Conservation (phyloP, 768 basidiomycete species). For the Lentinula boryana region DNA sequence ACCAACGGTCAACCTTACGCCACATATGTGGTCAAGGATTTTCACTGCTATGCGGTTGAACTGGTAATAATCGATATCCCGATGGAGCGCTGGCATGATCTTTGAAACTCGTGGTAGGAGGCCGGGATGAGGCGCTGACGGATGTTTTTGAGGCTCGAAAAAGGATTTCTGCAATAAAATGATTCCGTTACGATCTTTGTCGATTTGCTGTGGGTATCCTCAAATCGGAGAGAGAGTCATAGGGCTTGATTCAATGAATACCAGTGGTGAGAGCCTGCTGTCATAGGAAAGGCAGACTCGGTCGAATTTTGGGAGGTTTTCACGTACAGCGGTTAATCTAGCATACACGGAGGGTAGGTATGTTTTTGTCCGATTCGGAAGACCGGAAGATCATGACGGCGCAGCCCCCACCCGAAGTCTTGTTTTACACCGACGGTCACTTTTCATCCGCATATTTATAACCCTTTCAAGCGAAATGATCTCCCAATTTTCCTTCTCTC, state of each 20-base stretch:
- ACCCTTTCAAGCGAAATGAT: not conserved
- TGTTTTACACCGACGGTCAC: not conserved
- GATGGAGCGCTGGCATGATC: not conserved
- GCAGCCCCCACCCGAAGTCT: not conserved
- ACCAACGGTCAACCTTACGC: too few relatives aligned
- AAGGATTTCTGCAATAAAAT: too few relatives aligned
- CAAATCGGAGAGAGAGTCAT: not conserved
- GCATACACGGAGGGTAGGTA: not conserved
- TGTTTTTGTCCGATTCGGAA: not conserved
- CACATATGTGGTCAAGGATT: not conserved
- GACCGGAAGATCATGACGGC: not conserved
- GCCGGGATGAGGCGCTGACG: not conserved
- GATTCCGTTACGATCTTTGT: not conserved
- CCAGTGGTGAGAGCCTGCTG: not conserved
- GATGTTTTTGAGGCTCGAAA: not conserved
- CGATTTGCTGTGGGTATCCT: not conserved
- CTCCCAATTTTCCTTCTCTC: not conserved
- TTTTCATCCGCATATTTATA: not conserved
- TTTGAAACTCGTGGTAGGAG: not conserved
- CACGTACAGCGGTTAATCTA: not conserved
- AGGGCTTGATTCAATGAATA: not conserved
- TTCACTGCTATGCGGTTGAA: not conserved
- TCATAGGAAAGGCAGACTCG: not conserved
- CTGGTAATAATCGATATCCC: not conserved
- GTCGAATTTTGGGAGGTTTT: not conserved